phyloP scores from a whole-genome alignment of 2,329 filamentous ascomycete species.

The Sporothrix variecibatus region DNA sequence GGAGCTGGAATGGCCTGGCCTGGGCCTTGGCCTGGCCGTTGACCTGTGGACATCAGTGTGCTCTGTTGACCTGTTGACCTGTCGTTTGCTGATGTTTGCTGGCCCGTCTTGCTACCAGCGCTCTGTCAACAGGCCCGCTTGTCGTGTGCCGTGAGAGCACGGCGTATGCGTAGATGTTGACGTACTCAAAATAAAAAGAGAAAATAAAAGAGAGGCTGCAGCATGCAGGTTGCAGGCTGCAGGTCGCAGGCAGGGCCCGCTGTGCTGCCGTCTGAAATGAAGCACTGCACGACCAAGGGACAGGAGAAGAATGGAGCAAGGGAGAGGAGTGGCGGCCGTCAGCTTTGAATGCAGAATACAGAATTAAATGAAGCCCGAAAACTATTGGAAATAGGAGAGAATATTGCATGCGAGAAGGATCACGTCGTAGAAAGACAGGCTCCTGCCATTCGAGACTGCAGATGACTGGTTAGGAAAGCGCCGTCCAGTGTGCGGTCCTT shows the following conservation, averaged over 20 bases:
- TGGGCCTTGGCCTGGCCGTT: neutral
- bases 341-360: neutral
- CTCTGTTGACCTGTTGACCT: neutral
- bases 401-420: slow-evolving; percentile 12
- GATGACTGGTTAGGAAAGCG: slow-evolving; percentile 16
- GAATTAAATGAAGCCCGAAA: neutral
- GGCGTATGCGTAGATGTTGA: neutral
- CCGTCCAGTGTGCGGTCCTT: neutral
- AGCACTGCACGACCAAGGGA: slow-evolving; percentile 27
- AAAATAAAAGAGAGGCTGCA: slow-evolving; percentile 9
- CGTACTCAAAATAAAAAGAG: neutral
- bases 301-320: slow-evolving; percentile 16
- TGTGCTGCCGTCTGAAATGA: slow-evolving; percentile 27
- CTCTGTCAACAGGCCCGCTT: neutral
- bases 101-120: neutral
- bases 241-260: slow-evolving; percentile 16
- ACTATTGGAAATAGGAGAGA: neutral
- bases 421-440: neutral
- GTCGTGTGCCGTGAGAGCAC: neutral
- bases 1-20: neutral
- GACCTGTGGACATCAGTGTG: neutral
- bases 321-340: neutral
- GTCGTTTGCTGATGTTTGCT: neutral
- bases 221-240: slow-evolving; percentile 15
- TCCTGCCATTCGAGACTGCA: slow-evolving; percentile 17